Evolutionary conservation across 2,329 filamentous ascomycete genomes (phyloP), one percentile per base, ranked within the genome.

Genomic region (Xylariaceae sp.): DNA sequence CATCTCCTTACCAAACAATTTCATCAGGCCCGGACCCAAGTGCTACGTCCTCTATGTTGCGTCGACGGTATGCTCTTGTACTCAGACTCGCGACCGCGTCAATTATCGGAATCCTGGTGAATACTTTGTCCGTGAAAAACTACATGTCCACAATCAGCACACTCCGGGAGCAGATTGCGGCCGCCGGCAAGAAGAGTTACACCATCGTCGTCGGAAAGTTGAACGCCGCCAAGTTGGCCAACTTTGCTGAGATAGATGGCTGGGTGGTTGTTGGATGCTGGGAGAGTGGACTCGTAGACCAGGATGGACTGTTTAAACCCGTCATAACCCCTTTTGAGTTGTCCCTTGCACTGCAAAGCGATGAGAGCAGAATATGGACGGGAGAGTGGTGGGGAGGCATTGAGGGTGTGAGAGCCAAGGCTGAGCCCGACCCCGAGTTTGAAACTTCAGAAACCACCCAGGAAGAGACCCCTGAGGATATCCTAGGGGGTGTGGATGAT

Each of bases 241-340:
- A 99, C 71, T 99, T 99, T 72, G 84, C 87, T 54, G 94, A 99
- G 70, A 83, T 99, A 5, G 92, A 91, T 41, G 92, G 91, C 15
- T 99, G 94, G 94, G 91, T 97, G 0, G 91, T 97, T 0, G 89
- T 99, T 9, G 92, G 94, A 2, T 99, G 94, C 72, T 99, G 94
- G 94, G 94, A 99, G 73, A 96, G 92, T 69, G 90, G 88, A 55
- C 74, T 97, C 47, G 83, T 99, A 4, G 92, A 96, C 63, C 90
- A 91, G 59, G 87, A 88, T 54, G 88, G 88, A 6, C 95, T 96
- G 67, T 97, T 86, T 80, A 83, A 84, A 63, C 91, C 92, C 0
- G 85, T 97, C 9, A 84, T 97, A 39, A 99, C 94, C n/a, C 92
- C 92, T 0, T 97, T 95, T 68, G 94, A 99, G 76, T 75, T 97